Evolutionary conservation across 768 basidiomycete species (phyloP).

Genomic region (Leccinum obscurum): DNA sequence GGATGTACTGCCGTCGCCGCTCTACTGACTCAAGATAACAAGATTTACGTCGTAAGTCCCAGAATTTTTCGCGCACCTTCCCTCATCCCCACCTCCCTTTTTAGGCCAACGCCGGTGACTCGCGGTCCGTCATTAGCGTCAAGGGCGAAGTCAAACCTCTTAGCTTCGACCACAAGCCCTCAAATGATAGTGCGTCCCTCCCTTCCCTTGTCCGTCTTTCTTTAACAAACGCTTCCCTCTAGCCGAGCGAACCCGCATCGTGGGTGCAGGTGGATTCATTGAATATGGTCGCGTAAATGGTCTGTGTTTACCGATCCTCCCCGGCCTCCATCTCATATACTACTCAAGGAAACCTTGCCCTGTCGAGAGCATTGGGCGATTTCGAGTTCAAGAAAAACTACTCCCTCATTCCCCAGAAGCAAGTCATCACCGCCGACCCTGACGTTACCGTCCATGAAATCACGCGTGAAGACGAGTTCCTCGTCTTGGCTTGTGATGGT

Average conservation of each 20-base stretch:
- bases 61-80: slow-evolving; percentile 9
- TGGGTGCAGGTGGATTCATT: slow-evolving; percentile 90
- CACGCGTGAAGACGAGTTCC: slow-evolving; percentile 90
- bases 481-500: slow-evolving; percentile 98
- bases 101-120: slow-evolving; percentile 98
- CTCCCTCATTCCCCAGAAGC: slow-evolving; percentile 75
- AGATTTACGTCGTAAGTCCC: slow-evolving; percentile 73
- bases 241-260: slow-evolving; percentile 87
- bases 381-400: slow-evolving; percentile 99
- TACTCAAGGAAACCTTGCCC: slow-evolving; percentile 82
- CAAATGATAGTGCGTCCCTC: slow-evolving; percentile 66
- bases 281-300: slow-evolving; percentile 98
- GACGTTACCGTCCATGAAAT: slow-evolving; percentile 83
- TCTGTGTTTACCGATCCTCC: slow-evolving; percentile 32
- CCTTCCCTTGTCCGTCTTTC: background rate
- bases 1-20: slow-evolving; percentile 95
- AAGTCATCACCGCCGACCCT: slow-evolving; percentile 94
- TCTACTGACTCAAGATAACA: slow-evolving; percentile 72
- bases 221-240: slow-evolving; percentile 9
- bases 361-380: slow-evolving; percentile 94
- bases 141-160: slow-evolving; percentile 86
- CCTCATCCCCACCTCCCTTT: slow-evolving; percentile 4
- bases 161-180: slow-evolving; percentile 95
- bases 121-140: slow-evolving; percentile 81
- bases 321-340: slow-evolving; percentile 1